A percentile compares a stretch with the other conserved stretches of the same genome.
These are phyloP conservation scores for Schrenkiella parvula DNA, from an alignment of 345 rosid genomes.

Conservation along the genomic window DNA sequence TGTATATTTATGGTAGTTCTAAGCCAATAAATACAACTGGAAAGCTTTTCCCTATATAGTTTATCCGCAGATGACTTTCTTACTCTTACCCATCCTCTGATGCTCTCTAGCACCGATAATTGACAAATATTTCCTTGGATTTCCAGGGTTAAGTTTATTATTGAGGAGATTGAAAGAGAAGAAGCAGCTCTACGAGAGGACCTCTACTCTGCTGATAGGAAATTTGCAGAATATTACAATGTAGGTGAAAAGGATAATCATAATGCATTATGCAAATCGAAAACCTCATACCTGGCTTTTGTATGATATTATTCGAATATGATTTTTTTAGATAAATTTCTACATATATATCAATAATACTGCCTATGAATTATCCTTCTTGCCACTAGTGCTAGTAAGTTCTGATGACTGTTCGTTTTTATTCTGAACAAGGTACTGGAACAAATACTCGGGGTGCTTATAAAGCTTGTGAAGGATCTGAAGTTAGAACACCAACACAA, in stretches of 20 bases:
- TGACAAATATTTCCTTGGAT: neutral
- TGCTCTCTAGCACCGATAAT: neutral
- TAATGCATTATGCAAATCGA: neutral
- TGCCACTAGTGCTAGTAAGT: neutral
- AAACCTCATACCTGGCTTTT: neutral
- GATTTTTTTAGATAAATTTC: neutral
- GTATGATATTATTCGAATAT: neutral
- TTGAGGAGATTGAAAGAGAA: slow-evolving; percentile 94
- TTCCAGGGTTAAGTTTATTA: slow-evolving; percentile 84
- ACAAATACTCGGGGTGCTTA: slow-evolving; percentile 92
- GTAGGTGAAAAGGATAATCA: slow-evolving; percentile 41
- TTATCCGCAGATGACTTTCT: neutral
- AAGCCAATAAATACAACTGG: too few species aligned
- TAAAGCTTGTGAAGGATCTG: slow-evolving; percentile 96
- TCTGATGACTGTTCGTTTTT: neutral
- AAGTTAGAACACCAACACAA: slow-evolving; percentile 91
- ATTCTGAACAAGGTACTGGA: slow-evolving; percentile 67
- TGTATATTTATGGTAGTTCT: neutral
- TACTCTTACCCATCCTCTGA: neutral
- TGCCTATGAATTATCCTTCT: neutral
- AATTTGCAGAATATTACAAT: slow-evolving; percentile 89
- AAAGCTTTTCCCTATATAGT: neutral
- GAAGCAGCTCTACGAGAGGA: slow-evolving; percentile 87
- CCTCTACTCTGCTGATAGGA: slow-evolving; percentile 90
- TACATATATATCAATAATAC: neutral